Evolutionary conservation across 495 filamentous ascomycete genomes (phyloP).

Genomic region (Durotheca rogersii): DNA sequence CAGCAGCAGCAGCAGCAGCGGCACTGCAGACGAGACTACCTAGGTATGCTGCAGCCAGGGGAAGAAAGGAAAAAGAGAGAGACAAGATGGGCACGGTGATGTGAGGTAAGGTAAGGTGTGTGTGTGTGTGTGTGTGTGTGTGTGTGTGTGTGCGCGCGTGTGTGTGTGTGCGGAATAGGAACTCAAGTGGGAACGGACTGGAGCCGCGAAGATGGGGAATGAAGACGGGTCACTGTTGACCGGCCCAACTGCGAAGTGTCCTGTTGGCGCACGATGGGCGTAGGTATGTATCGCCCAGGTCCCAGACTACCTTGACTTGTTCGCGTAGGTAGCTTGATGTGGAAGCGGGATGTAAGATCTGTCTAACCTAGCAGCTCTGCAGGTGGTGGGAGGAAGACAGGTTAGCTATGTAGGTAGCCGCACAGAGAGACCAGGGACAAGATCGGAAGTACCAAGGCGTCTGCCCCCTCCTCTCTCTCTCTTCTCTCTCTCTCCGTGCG

Average conservation of each 20-base stretch:
- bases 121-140: too few species aligned
- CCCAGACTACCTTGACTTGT: slow-evolving; percentile 2
- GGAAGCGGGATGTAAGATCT: slow-evolving; percentile 19
- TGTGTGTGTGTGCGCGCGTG: too few species aligned
- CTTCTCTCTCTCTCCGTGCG: neutral
- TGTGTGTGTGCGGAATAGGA: slow-evolving; percentile 12
- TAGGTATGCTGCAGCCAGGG: slow-evolving; percentile 4
- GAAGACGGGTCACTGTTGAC: slow-evolving; percentile 31
- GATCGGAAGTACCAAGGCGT: slow-evolving; percentile 18
- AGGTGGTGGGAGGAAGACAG: slow-evolving; percentile 15
- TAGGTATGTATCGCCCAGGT: slow-evolving; percentile 17
- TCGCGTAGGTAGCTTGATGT: slow-evolving; percentile 11
- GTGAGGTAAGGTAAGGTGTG: too few species aligned
- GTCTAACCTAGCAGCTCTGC: slow-evolving; percentile 10
- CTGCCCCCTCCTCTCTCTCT: too few species aligned
- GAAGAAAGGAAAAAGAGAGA: slow-evolving; percentile 11
- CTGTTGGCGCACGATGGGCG: slow-evolving; percentile 14
- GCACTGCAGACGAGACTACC: slow-evolving; percentile 4
- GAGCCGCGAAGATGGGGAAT: slow-evolving; percentile 33
- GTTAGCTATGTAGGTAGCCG: slow-evolving; percentile 9
- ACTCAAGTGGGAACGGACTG: slow-evolving; percentile 23
- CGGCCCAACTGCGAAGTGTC: slow-evolving; percentile 30
- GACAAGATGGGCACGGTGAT: too few species aligned
- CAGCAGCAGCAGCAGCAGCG: neutral
- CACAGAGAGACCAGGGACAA: slow-evolving; percentile 19